These are phyloP conservation scores for Colletotrichum incanum DNA, from an alignment of 2,329 filamentous ascomycete genomes.

Conservation along the genomic window DNA sequence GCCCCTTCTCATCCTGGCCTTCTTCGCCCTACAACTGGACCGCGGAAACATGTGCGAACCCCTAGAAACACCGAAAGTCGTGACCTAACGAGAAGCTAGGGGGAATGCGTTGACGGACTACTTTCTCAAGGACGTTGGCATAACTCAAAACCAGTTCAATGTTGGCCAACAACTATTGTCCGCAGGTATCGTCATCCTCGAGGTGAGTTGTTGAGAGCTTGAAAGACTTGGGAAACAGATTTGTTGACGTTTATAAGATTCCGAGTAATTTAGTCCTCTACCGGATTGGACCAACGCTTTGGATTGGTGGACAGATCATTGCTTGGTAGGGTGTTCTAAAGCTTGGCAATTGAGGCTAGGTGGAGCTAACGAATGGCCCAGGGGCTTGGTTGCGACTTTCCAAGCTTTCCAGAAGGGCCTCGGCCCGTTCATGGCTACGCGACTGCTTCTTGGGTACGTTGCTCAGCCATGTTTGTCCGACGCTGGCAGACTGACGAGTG, in stretches of 20 bases:
- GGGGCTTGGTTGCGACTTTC: slow-evolving; percentile 55
- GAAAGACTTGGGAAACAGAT: neutral
- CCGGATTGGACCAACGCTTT: slow-evolving; percentile 61
- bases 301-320: slow-evolving; percentile 62
- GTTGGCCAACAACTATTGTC: slow-evolving; percentile 67
- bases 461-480: neutral
- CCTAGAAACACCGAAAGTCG: too few relatives aligned
- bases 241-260: slow-evolving; percentile 48
- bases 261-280: slow-evolving; percentile 65
- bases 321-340: slow-evolving; percentile 52
- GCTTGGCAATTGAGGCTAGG: slow-evolving; percentile 48
- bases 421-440: slow-evolving; percentile 54
- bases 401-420: slow-evolving; percentile 55
- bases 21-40: slow-evolving; percentile 60
- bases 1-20: slow-evolving; percentile 61
- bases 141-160: slow-evolving; percentile 68
- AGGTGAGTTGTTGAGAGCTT: slow-evolving; percentile 46
- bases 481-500: too few relatives aligned
- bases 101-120: slow-evolving; percentile 43
- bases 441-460: slow-evolving; percentile 52
- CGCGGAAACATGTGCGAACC: slow-evolving; percentile 53
- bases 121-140: slow-evolving; percentile 65
- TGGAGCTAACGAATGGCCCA: slow-evolving; percentile 43
- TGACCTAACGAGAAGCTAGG: slow-evolving; percentile 16
- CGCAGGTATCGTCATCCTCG: slow-evolving; percentile 62